Percentiles rank a stretch among this genome's conserved stretches.
Evolutionary conservation across 1,284 basidiomycete genomes (phyloP).

Genomic region (Porogramme epimiltina): DNA sequence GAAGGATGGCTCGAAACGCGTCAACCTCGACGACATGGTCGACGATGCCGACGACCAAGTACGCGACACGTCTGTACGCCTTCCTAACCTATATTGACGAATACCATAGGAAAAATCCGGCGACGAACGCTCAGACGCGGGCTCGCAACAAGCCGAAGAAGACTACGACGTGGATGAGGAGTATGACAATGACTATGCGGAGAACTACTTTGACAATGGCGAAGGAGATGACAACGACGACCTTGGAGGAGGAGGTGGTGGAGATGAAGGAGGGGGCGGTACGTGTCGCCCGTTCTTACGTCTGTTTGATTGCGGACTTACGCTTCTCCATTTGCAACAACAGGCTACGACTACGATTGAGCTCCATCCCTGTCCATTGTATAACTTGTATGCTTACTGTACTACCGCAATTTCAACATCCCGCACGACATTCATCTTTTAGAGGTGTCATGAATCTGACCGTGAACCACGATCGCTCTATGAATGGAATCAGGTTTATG

Average conservation of each 20-base stretch:
- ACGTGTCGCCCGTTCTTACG: constrained; percentile 4
- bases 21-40: constrained; percentile 66
- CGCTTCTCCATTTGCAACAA: no score
- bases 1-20: constrained; percentile 40
- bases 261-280: constrained; percentile 59
- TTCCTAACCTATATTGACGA: no score
- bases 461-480: no score
- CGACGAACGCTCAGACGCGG: constrained; percentile 63
- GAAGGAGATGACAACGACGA: constrained; percentile 79
- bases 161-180: constrained; percentile 86
- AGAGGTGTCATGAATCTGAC: no score
- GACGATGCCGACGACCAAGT: constrained; percentile 69
- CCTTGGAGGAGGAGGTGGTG: constrained; percentile 67
- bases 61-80: constrained; percentile 3
- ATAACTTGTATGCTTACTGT: not conserved
- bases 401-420: no score
- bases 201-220: constrained; percentile 86
- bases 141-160: constrained; percentile 59
- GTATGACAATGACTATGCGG: constrained; percentile 84
- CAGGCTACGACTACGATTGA: constrained; percentile 35
- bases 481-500: no score
- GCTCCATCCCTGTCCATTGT: not conserved
- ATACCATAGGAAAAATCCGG: constrained; percentile 59
- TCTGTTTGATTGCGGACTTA: no score
- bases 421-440: no score